Evolutionary conservation across 495 filamentous ascomycete species (phyloP).

Genomic region (Poronia punctata): DNA sequence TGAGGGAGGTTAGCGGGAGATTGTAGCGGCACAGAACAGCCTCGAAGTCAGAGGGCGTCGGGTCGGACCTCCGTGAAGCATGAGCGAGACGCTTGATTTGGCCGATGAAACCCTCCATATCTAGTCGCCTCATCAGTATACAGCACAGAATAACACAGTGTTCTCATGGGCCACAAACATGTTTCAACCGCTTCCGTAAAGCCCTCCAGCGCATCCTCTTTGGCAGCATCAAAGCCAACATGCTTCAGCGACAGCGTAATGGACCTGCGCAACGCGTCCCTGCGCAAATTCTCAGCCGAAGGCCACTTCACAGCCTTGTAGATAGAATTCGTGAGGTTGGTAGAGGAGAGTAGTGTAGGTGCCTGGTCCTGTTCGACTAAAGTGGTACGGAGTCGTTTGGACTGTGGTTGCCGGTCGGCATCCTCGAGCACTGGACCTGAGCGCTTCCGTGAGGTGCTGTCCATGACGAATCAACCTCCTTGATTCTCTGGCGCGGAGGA

Average conservation of each 20-base stretch:
- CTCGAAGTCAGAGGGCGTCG: slow-evolving; percentile 37
- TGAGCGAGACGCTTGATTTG: slow-evolving; percentile 27
- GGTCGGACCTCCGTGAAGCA: slow-evolving; percentile 29
- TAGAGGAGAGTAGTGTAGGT: neutral
- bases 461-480: too few relatives aligned
- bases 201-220: slow-evolving; percentile 35
- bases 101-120: slow-evolving; percentile 24
- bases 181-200: slow-evolving; percentile 32
- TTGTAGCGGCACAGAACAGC: slow-evolving; percentile 27
- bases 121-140: slow-evolving; percentile 20
- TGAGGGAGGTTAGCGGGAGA: slow-evolving; percentile 25
- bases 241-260: slow-evolving; percentile 32
- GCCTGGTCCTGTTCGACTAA: slow-evolving; percentile 9
- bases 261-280: slow-evolving; percentile 30
- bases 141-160: neutral
- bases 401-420: slow-evolving; percentile 6
- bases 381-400: slow-evolving; percentile 27
- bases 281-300: slow-evolving; percentile 28
- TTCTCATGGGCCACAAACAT: slow-evolving; percentile 24
- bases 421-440: slow-evolving; percentile 10
- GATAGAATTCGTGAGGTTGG: neutral
- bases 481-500: too few relatives aligned
- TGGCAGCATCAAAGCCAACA: slow-evolving; percentile 35
- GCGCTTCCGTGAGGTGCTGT: slow-evolving; percentile 12
- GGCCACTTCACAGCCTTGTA: slow-evolving; percentile 11